These are phyloP conservation scores for Zizania latifolia DNA, from an alignment of 176 grass and related monocot genomes.

Conservation along the genomic window DNA sequence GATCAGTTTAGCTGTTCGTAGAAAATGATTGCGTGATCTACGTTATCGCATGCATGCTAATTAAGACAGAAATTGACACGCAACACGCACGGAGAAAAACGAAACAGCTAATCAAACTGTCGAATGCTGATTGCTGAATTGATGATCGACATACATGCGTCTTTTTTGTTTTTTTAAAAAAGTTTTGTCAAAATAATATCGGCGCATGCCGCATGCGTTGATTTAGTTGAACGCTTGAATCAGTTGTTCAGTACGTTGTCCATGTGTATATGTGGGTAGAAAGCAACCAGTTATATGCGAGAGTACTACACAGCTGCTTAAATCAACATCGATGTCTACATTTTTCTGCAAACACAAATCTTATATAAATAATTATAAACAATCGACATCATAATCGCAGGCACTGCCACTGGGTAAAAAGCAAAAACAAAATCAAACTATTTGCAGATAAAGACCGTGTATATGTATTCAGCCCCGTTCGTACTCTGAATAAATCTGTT, in stretches of 20 bases:
- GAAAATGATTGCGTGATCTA: background rate
- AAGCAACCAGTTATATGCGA: no score
- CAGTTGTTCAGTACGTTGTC: no score
- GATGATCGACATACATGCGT: no score
- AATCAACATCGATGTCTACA: no score
- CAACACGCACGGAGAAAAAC: background rate
- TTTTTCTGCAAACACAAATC: background rate
- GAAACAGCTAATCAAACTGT: background rate
- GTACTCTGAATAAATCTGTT: background rate
- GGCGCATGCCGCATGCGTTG: no score
- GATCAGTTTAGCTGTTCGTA: background rate
- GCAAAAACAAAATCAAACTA: background rate
- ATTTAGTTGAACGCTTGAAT: background rate
- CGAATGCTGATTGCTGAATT: background rate
- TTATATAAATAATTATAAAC: no score
- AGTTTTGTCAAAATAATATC: no score
- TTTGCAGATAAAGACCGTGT: background rate
- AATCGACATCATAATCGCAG: no score
- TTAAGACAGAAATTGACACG: background rate
- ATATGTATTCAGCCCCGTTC: background rate
- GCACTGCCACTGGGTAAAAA: no score
- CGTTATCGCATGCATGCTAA: conserved; percentile 50
- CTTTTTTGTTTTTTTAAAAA: no score
- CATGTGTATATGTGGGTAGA: no score
- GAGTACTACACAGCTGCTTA: no score